Evolutionary conservation across 495 filamentous ascomycete genomes (phyloP), one percentile per base, ranked within the genome.

Genomic region (Pyronema omphalodes): DNA sequence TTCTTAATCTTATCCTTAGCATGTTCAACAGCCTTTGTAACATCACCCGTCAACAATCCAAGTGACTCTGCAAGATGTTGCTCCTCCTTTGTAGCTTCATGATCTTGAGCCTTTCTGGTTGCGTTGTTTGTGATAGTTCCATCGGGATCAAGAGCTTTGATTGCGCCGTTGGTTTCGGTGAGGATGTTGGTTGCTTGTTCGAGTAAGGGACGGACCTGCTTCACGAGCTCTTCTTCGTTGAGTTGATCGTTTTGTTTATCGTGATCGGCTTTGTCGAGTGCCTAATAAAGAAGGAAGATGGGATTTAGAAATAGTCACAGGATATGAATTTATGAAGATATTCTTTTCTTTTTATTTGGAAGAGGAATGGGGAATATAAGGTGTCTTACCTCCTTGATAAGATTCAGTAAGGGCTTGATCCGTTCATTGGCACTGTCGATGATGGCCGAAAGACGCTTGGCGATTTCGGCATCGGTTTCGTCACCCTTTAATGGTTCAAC

Each of bases 111-210:
- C 65, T 83, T 85, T 62, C 83, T 78, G 71, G 93, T 89, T 37
- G 88, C 88, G 40, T 83, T 82, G n/a, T 83, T 77, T 12, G 83
- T 77, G 65, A 94, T 86, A 58, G 76, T 76, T 39, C 88, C 88
- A 60, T 93, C 86, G 3, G 88, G 88, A 58, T 95, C 88, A 7
- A 94, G 79, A 7, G 83, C 88, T 53, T 87, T 85, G 66, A 95
- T 89, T 14, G 83, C 74, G 56, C 88, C 88, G 66, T 93, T 88
- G 70, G 83, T 85, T 65, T 95, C 88, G 57, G 79, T 76, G 1
- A 95, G 77, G 66, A 91, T 86, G 55, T 76, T 76, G 53, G 76
- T 77, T 36, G 78, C 88, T 65, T 94, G 81, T 62, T 95, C 87
- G 61, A 95, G 80, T 14, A 94, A 70, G 0, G 88, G 88, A 60